Evolutionary conservation across 768 basidiomycete species (phyloP), one percentile per base, ranked within the genome.

Genomic region (Termitomyces sp.): DNA sequence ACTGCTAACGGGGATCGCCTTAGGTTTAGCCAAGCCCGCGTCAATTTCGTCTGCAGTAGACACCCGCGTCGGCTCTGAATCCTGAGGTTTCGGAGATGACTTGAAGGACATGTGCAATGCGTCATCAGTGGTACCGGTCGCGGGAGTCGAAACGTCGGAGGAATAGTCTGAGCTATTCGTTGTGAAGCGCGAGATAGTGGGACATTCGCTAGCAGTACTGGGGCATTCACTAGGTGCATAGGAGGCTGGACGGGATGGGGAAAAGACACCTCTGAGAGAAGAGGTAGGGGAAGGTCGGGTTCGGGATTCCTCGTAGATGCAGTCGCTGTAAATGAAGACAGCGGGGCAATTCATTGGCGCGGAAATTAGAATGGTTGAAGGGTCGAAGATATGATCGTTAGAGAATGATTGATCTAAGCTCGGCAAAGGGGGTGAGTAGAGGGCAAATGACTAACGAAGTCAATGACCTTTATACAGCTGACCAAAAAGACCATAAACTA

Each of bases 211-310:
- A 5, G 20, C 53, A 7, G 62, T 57, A 7, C 45, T 54, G n/a
- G 55, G 50, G 46, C 57, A 55, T 54, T 60, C 43, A 22, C 55
- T 61, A 40, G 43, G 58, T 40, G 53, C 52, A 33, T 43, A 33
- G 5, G 62, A 63, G 12, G 46, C 59, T 5, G 62, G 64, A 48
- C 62, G 53, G 12, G 62, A 65, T 39, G 55, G 60, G 4, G 53
- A 53, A 44, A 63, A 65, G 39, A 59, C 55, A 2, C 56, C 62
- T 52, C 58, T 65, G 22, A 64, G 20, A 32, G 64, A 65, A 13
- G 64, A 65, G n/a, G 60, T 56, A 16, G 64, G 62, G n/a, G 64
- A 65, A 48, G 53, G 58, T 5, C 58, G 46, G 0, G 54, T 43
- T 26, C 49, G 55, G 20, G 34, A 30, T 33, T 56, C 40, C 16